Evolutionary conservation across 345 rosid genomes (phyloP), one percentile per base, ranked within the genome.

Genomic region (Lepidium didymum): DNA sequence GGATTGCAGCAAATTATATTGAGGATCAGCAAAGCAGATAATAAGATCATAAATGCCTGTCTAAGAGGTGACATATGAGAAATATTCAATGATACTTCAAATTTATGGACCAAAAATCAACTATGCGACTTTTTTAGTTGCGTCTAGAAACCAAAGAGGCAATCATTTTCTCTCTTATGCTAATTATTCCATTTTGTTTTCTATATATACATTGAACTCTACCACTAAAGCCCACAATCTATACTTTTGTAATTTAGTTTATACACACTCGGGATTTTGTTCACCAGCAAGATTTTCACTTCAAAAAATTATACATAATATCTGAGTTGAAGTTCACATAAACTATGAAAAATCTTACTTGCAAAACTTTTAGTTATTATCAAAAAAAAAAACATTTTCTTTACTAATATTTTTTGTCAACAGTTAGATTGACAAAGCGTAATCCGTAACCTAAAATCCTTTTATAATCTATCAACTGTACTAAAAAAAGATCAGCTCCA

Each of bases 61-160:
- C 21, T 40, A 59, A 27, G 72, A 59, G 62, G 77, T 67, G 68
- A 73, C 56, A 27, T 42, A 51, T 51, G 62, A 59, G 62, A 51
- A 57, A 23, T 43, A 36, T 55, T 55, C 47, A 62, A 37, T 45
- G 56, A 53, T 36, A 41, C 23, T 54, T 10, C 47, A 33, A 56
- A 16, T 33, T 64, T 54, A 27, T 36, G 45, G 65, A 38, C 23
- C 47, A 50, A 25, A 33, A 29, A 14, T 13, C 6, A 19, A 19
- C n/a, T 34, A 42, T 45, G 0, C 2, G 29, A 54, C 34, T 10
- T 33, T 8, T 35, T 55, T 18, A 16, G 25, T 23, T 19, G 35
- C 14, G 2, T 29, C 16, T 36, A 27, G 18, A 53, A 21, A 53
- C 46, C 72, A 45, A n/a, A 11, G 38, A 43, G 56, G 21, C 68